A percentile compares a stretch with the other conserved stretches of the same genome.
Conservation (phyloP, 208 protist genomes). For the Trypanosoma conorhini region DNA sequence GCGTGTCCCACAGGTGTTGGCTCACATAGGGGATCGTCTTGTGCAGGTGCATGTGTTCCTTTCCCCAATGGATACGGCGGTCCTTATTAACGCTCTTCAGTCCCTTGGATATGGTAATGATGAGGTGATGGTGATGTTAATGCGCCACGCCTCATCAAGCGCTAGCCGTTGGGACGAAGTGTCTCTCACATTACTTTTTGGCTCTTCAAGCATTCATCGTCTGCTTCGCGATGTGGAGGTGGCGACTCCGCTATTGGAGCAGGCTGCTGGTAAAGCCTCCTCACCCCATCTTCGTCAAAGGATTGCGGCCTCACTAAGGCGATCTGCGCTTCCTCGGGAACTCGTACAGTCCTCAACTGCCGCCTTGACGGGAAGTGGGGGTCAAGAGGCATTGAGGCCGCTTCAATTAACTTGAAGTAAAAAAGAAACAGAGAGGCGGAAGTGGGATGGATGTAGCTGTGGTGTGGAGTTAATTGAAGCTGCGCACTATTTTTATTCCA, state of each 20-base stretch:
- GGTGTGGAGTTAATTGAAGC: background rate
- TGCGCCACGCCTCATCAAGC: constrained; percentile 46
- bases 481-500: no score
- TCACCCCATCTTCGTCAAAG: constrained; percentile 52
- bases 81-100: constrained; percentile 67
- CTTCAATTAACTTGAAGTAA: constrained; percentile 18
- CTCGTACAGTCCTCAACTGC: constrained; percentile 28
- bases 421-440: background rate
- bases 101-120: constrained; percentile 57
- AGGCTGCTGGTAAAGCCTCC: constrained; percentile 42
- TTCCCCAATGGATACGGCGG: constrained; percentile 55
- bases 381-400: constrained; percentile 7
- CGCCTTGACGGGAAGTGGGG: constrained; percentile 11
- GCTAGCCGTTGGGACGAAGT: constrained; percentile 62
- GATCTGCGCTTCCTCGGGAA: constrained; percentile 61
- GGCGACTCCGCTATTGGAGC: constrained; percentile 63
- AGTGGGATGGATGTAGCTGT: background rate
- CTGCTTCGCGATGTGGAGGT: constrained; percentile 48
- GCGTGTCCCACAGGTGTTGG: constrained; percentile 47
- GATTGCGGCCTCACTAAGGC: constrained; percentile 48
- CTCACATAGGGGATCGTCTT: constrained; percentile 44
- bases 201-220: constrained; percentile 62
- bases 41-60: constrained; percentile 49
- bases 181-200: constrained; percentile 66
- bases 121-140: constrained; percentile 49